Evolutionary conservation across 345 rosid species (phyloP), one percentile per base, ranked within the genome.

Genomic region (Durio zibethinus): DNA sequence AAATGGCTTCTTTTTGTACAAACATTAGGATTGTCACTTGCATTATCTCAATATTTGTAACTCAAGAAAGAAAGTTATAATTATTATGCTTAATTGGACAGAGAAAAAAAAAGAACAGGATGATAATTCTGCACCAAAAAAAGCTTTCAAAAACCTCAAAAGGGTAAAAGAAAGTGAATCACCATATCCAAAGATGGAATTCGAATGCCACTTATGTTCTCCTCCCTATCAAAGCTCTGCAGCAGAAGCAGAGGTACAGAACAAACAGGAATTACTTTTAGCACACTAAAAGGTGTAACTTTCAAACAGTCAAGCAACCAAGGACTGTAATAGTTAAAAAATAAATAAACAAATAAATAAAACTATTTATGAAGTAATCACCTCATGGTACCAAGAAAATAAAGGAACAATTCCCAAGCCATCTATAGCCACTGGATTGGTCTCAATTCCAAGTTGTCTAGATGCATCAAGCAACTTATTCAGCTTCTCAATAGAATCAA

Each of bases 361-460:
- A 25, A 11, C 61, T n/a, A 78, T 66, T 63, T 53, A 35, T 27
- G 14, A 62, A 72, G 40, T 21, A 63, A 50, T 82, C 80, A 90
- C 94, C 92, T 89, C 89, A 75, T 90, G 92, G 78, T 90, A 89
- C 94, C 92, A 89, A 74, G 92, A 90, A 82, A 80, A 86, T 59
- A 89, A 64, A 61, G 92, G 94, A 80, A 87, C 72, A 80, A 90
- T 87, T 52, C 94, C 92, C 79, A 90, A 61, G 54, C 84, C 84
- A 75, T 81, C 79, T 18, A 85, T 65, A 40, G 25, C 78, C 59
- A 75, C n/a, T 3, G 92, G 91, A 77, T 78, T 73, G 29, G 86
- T 86, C 82, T 84, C 88, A 64, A 90, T 88, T 70, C 91, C 91
- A 50, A 90, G 84, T 71, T 31, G 52, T 85, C 64, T 73, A 84